Evolutionary conservation across 805 yeast species (phyloP).

Genomic region (Saturnispora hagleri): DNA sequence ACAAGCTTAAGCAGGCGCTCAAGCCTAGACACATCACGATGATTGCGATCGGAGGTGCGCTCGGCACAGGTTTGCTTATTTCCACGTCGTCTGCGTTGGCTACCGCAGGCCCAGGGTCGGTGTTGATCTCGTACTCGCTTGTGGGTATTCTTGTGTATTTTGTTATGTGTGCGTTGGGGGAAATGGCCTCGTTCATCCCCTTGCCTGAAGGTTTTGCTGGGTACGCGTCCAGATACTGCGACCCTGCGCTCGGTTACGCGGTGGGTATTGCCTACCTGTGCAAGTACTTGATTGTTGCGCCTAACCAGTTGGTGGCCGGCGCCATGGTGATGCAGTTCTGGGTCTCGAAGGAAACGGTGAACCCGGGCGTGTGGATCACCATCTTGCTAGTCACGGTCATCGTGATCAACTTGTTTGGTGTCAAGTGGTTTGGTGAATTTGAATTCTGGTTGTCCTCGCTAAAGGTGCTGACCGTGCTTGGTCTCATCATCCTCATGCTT

Average conservation of each 20-base stretch:
- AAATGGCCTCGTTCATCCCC: constrained; percentile 47
- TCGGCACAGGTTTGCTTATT: constrained; percentile 73
- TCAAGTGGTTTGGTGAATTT: constrained; percentile 40
- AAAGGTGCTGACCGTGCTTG: constrained; percentile 57
- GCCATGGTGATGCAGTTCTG: constrained; percentile 45
- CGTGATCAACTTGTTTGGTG: constrained; percentile 37
- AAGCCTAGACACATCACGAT: constrained; percentile 45
- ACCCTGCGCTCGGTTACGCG: constrained; percentile 46
- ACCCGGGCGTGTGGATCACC: constrained; percentile 47
- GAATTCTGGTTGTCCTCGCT: constrained; percentile 52
- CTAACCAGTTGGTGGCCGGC: constrained; percentile 51
- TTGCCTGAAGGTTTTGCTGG: constrained; percentile 49
- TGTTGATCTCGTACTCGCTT: constrained; percentile 53
- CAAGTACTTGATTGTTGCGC: constrained; percentile 44
- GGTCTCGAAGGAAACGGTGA: constrained; percentile 37
- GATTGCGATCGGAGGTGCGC: constrained; percentile 75
- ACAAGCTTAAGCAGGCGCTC: constrained; percentile 35
- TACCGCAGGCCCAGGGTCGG: constrained; percentile 62
- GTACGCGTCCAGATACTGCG: constrained; percentile 44
- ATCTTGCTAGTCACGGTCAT: constrained; percentile 35
- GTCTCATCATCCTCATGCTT: constrained; percentile 54
- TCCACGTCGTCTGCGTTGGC: constrained; percentile 66
- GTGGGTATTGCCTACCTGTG: constrained; percentile 46
- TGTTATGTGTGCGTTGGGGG: constrained; percentile 51
- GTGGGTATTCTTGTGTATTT: constrained; percentile 66